These are phyloP conservation scores for Xylaria sp. DNA, from an alignment of 2,329 filamentous ascomycete genomes.

Conservation along the genomic window DNA sequence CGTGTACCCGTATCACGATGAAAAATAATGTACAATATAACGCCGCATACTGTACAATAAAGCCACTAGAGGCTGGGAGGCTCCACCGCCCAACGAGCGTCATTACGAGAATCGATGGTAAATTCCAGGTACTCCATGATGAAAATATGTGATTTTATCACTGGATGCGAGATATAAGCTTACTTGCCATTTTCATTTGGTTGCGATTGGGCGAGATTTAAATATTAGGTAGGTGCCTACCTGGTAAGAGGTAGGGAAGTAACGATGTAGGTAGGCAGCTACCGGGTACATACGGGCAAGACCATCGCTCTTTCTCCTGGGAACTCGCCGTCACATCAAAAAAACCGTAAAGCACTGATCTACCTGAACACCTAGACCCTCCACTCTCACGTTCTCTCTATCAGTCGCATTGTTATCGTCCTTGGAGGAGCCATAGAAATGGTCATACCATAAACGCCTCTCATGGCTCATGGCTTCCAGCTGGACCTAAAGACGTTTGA, in stretches of 20 bases:
- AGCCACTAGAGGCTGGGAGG: background rate
- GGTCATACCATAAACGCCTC: slow-evolving; percentile 13
- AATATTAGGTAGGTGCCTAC: background rate
- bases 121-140: background rate
- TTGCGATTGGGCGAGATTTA: background rate
- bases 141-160: background rate
- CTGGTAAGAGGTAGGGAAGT: background rate
- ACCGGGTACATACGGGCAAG: no score
- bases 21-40: slow-evolving; percentile 35
- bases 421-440: background rate
- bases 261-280: background rate
- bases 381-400: background rate
- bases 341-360: background rate
- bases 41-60: slow-evolving; percentile 24
- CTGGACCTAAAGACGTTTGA: slow-evolving; percentile 45
- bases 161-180: background rate
- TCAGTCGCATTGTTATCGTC: background rate
- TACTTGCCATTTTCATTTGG: background rate
- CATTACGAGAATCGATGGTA: background rate
- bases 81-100: background rate
- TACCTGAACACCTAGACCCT: background rate
- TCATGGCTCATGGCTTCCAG: slow-evolving; percentile 41
- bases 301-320: slow-evolving; percentile 23
- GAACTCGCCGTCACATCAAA: background rate
- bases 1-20: slow-evolving; percentile 5